These are phyloP conservation scores for Cutaneotrichosporon sp. DNA, from an alignment of 1,284 basidiomycete genomes.

Conservation along the genomic window DNA sequence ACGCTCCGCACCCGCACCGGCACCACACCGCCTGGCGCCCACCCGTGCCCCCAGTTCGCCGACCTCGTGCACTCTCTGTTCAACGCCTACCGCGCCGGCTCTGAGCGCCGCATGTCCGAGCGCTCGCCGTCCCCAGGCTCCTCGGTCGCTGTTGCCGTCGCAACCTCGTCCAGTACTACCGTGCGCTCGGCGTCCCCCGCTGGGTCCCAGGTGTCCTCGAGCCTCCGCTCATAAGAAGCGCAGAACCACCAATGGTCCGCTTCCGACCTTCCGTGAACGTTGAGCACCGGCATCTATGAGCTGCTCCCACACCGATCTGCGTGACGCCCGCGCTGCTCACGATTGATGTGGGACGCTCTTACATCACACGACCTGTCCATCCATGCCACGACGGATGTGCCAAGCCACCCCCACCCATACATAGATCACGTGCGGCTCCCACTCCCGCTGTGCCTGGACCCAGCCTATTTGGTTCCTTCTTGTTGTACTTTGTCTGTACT, in stretches of 20 bases:
- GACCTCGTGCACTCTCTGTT: constrained; percentile 35
- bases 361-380: too few relatives aligned
- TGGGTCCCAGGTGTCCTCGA: neutral
- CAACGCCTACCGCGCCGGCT: constrained; percentile 20
- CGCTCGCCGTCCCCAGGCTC: constrained; percentile 1
- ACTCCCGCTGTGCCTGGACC: neutral
- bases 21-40: constrained; percentile 18
- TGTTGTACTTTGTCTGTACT: neutral
- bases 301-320: too few relatives aligned
- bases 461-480: neutral
- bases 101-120: neutral
- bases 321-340: too few relatives aligned
- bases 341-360: too few relatives aligned
- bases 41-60: constrained; percentile 38
- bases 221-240: too few relatives aligned
- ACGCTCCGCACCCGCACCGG: neutral
- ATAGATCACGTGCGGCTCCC: neutral
- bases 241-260: too few relatives aligned
- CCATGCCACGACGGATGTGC: too few relatives aligned
- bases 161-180: neutral
- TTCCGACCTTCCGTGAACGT: too few relatives aligned
- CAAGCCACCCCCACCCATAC: too few relatives aligned
- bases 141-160: neutral
- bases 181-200: neutral
- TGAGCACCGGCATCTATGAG: too few relatives aligned